phyloP scores from a whole-genome alignment of 345 rosid genomes.

The Raphanus sativus region DNA sequence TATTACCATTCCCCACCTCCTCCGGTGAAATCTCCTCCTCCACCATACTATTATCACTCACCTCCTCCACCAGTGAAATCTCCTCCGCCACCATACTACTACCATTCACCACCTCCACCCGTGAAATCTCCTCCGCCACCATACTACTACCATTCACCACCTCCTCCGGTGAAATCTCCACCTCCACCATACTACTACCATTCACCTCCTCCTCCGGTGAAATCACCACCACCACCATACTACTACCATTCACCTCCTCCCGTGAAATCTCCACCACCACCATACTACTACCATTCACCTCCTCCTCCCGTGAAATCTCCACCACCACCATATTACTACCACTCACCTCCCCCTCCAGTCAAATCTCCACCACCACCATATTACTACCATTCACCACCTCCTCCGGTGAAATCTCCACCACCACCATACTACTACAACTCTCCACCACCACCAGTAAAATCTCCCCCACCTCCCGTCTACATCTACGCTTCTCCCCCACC shows the following conservation, averaged over 20 bases:
- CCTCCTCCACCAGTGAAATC: background rate
- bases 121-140: constrained; percentile 41
- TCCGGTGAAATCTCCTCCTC: background rate
- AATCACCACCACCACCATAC: constrained; percentile 40
- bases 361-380: constrained; percentile 46
- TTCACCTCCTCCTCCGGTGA: constrained; percentile 38
- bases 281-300: constrained; percentile 37
- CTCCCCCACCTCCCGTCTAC: constrained; percentile 48
- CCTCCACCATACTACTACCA: constrained; percentile 36
- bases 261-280: constrained; percentile 30
- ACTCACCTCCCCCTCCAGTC: constrained; percentile 38
- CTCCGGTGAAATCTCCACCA: constrained; percentile 42
- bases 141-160: constrained; percentile 48
- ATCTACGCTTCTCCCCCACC: constrained; percentile 48
- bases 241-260: constrained; percentile 51
- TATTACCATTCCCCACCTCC: background rate
- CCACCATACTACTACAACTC: constrained; percentile 40
- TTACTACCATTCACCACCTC: constrained; percentile 30
- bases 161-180: constrained; percentile 34
- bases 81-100: background rate
- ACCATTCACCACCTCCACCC: constrained; percentile 31
- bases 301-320: constrained; percentile 31
- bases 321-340: constrained; percentile 39
- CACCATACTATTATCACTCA: background rate
- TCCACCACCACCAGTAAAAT: constrained; percentile 27